Evolutionary conservation across 2,329 filamentous ascomycete genomes (phyloP), one percentile per base, ranked within the genome.

Genomic region (Fusarium falciforme): DNA sequence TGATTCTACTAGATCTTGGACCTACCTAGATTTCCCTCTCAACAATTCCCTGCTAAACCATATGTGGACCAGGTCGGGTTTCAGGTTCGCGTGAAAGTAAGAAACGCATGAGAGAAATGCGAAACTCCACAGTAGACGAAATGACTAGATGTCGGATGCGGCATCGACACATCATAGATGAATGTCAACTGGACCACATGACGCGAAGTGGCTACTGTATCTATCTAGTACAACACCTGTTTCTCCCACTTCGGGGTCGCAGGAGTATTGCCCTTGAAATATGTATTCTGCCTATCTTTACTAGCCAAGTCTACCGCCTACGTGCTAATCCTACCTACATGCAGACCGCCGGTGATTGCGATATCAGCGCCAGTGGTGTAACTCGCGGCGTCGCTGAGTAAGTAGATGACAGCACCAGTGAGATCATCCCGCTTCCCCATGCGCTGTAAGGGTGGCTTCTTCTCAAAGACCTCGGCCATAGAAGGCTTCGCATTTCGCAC

Each of bases 311-410:
- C 22, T 49, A 27, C 44, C 11, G 5, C 44, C 49, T 54, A 54
- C 10, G 49, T 54, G 25, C 27, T 29, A 25, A 67, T 67, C 27
- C 58, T 64, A n/a, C 82, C 82, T 17, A 76, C 78, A 67, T 83
- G 82, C 44, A 85, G 63, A 11, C 84, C 85, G 11, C 85, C 84
- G 3, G 83, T 84, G 38, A 86, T 83, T 6, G 78, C 76, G 70
- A 86, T 83, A 67, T 86, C 84, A 4, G 81, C 79, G 4, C 80
- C 83, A 2, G 84, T 85, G 4, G 83, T 85, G 68, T 83, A 82
- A 8, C 79, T 76, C 27, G 83, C 76, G 5, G 83, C 84, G 67
- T 86, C 84, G 57, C 82, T 83, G 31, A 86, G 75, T 4, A 85
- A 74, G 68, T 85, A 86, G 10, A 83, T 77, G 2, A 83, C 80